Percentiles rank a stretch among this genome's conserved stretches.
phyloP scores from a whole-genome alignment of 139 green algal species.

The Nannochloris sp. region DNA sequence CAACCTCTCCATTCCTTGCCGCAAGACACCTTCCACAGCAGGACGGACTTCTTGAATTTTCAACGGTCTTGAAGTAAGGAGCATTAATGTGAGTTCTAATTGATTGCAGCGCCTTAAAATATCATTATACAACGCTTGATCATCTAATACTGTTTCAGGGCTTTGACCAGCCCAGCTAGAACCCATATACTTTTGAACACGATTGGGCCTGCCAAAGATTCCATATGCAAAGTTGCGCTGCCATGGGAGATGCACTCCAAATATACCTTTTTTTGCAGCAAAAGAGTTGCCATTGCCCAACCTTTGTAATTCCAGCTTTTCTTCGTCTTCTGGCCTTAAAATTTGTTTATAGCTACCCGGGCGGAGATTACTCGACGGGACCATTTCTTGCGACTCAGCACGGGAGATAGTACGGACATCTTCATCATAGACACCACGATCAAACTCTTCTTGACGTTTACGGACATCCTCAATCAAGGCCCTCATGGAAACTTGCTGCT shows the following conservation, averaged over 20 bases:
- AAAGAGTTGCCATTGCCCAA: slow-evolving; percentile 14
- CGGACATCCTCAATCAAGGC: neutral
- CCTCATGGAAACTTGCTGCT: neutral
- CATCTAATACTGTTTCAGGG: neutral
- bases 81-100: slow-evolving; percentile 30
- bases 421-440: slow-evolving; percentile 7
- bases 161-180: neutral
- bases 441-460: slow-evolving; percentile 1
- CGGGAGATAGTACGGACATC: neutral
- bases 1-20: slow-evolving; percentile 7
- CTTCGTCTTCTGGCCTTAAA: slow-evolving; percentile 17
- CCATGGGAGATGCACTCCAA: neutral
- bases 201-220: slow-evolving; percentile 8
- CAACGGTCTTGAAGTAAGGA: slow-evolving; percentile 3
- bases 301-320: slow-evolving; percentile 17
- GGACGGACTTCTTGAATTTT: neutral
- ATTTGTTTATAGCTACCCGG: slow-evolving; percentile 16
- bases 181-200: neutral
- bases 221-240: slow-evolving; percentile 13
- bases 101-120: slow-evolving; percentile 2
- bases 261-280: neutral
- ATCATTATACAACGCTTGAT: slow-evolving; percentile 11
- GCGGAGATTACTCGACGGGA: neutral
- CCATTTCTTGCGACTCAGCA: neutral
- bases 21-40: neutral